Percentiles rank a stretch among this genome's conserved stretches.
Evolutionary conservation across 495 filamentous ascomycete species (phyloP).

Genomic region (Talaromyces thailandensis): DNA sequence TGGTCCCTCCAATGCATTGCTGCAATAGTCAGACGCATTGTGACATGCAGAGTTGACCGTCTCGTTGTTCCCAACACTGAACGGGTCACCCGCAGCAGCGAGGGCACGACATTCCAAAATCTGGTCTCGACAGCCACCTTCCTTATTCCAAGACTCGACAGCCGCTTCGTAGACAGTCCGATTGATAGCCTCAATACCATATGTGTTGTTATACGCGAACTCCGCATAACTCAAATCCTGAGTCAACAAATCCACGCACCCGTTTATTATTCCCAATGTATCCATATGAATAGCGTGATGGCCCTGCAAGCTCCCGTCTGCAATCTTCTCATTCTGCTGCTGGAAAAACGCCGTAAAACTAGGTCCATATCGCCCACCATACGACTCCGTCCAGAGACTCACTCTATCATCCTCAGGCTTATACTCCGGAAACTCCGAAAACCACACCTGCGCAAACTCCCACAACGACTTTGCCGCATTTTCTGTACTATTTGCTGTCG

Average conservation of each 20-base stretch:
- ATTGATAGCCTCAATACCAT: constrained; percentile 58
- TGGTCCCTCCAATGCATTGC: constrained; percentile 25
- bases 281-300: constrained; percentile 37
- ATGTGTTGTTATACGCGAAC: constrained; percentile 69
- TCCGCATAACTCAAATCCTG: constrained; percentile 58
- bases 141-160: constrained; percentile 37
- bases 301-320: constrained; percentile 24
- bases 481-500: constrained; percentile 41
- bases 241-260: constrained; percentile 65
- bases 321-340: constrained; percentile 51
- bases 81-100: constrained; percentile 31
- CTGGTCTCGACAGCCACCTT: constrained; percentile 53
- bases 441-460: constrained; percentile 51
- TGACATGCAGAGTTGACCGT: constrained; percentile 33
- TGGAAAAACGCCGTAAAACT: constrained; percentile 57
- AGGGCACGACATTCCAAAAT: constrained; percentile 38
- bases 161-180: constrained; percentile 37
- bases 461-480: constrained; percentile 47
- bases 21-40: constrained; percentile 28
- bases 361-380: constrained; percentile 61
- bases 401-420: constrained; percentile 46
- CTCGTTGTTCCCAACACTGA: constrained; percentile 33
- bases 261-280: constrained; percentile 53
- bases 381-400: constrained; percentile 47
- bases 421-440: constrained; percentile 45